Base-by-base conservation (phyloP, 495 filamentous ascomycete species). In the Penicillium manginii region DNA sequence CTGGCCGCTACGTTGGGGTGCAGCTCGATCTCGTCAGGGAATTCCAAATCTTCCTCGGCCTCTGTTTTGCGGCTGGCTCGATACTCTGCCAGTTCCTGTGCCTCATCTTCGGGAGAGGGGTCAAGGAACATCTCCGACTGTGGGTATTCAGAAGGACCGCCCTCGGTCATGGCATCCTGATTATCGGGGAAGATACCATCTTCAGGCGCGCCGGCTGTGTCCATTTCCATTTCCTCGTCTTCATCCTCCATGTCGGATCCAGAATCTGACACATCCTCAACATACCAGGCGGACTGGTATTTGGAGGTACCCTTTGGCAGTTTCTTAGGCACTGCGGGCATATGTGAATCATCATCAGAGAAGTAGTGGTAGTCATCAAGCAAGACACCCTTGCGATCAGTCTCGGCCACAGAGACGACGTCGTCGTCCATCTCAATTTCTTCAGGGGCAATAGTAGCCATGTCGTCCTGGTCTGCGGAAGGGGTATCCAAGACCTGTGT, bases 341-440 rank as follows among this genome's bases (percentile, higher is more conserved):
- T 76, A 57, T 83, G 77, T n/a, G 83, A 77, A 21, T 96, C 89
- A 17, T 96, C 91, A 50, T 98, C 94, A 3, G 92, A 93, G 68
- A 97, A 98, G 75, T 98, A 98, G 68, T 97, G 94, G 73, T 98
- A 93, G 59, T 96, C 93, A 61, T 98, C 94, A 29, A 98, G 80
- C 42, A 98, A 79, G 4, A 98, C 94, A 47, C 93, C 93, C 73
- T 84, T 86, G 48, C 87, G 81, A 23, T 79, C 78, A 12, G 70
- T 72, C n/a, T 85, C 79, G 7, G 85, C 84, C 29, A 83, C 69
- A 0, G 79, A 75, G 43, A 82, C 73, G 56, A 84, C 80, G 18
- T 87, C 83, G 32, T 88, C 86, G 56, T 88, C 85, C 83, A 91
- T 91, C 67, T 89, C 85, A 12, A 81, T 81, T 55, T 89, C 88